Evolutionary conservation across 805 yeast species (phyloP).

Genomic region (Metschnikowia koreensis): DNA sequence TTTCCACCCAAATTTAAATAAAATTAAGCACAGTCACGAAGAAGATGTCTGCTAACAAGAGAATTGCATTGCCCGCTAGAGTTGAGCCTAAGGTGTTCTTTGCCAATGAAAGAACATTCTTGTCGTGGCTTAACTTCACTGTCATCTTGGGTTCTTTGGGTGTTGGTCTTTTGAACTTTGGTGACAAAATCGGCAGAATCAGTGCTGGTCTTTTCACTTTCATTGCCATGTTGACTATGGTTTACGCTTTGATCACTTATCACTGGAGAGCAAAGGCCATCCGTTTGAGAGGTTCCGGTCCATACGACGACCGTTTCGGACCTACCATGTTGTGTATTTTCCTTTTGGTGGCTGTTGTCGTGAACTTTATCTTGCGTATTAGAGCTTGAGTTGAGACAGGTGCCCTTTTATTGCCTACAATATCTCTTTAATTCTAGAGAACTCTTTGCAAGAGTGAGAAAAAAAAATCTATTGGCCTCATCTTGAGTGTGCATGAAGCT

Average conservation of each 20-base stretch:
- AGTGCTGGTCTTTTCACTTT: conserved; percentile 93
- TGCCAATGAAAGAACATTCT: conserved; percentile 97
- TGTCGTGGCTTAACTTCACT: conserved; percentile 99
- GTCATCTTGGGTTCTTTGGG: conserved; percentile 96
- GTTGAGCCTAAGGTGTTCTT: conserved; percentile 99
- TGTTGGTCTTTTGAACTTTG: conserved; percentile 92
- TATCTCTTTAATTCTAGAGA: too few species aligned
- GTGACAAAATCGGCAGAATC: conserved; percentile 89
- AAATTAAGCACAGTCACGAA: too few species aligned
- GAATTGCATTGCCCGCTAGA: conserved; percentile 96
- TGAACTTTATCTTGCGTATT: conserved; percentile 85
- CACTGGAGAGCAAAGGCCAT: conserved; percentile 99
- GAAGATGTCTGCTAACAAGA: conserved; percentile 47
- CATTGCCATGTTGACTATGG: conserved; percentile 97
- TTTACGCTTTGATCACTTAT: conserved; percentile 89
- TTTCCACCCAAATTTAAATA: too few species aligned
- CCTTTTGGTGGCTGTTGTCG: conserved; percentile 86
- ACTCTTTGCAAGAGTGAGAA: too few species aligned
- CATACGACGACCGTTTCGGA: conserved; percentile 98
- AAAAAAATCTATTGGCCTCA: not conserved
- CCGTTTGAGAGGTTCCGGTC: conserved; percentile 96
- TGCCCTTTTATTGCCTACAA: too few species aligned
- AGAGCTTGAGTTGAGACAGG: conserved; percentile 47
- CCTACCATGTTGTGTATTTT: conserved; percentile 97
- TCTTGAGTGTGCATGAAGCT: not conserved